Conservation (phyloP, 768 basidiomycete genomes). For the Lactarius akahatsu region DNA sequence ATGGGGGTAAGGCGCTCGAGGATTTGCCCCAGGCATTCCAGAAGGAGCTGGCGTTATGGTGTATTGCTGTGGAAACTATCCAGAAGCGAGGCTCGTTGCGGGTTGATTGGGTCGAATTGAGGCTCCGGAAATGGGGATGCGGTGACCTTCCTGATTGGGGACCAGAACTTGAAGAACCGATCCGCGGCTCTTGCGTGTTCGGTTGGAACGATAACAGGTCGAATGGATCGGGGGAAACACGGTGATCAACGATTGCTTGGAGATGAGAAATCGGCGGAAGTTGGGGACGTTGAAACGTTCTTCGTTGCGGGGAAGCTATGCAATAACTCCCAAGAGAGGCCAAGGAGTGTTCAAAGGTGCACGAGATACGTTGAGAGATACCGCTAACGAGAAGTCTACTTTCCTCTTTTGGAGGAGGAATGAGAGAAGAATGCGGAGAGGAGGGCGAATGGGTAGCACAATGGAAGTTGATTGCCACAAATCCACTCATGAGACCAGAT, state of each 20-base stretch:
- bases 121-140: background rate
- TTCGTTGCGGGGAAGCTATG: background rate
- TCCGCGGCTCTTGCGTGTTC: background rate
- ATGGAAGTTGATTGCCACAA: slow-evolving; percentile 5
- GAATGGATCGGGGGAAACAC: slow-evolving; percentile 1
- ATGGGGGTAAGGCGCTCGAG: background rate
- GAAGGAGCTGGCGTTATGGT: background rate
- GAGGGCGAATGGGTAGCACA: background rate
- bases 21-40: background rate
- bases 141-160: background rate
- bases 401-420: background rate
- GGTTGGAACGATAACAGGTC: background rate
- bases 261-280: slow-evolving; percentile 4
- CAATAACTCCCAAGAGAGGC: background rate
- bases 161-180: background rate
- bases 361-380: background rate
- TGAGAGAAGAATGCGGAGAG: background rate
- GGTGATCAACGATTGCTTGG: background rate
- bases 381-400: background rate
- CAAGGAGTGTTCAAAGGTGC: background rate
- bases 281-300: background rate
- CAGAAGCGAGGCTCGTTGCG: background rate
- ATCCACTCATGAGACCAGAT: background rate
- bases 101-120: background rate
- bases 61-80: background rate